Conservation (phyloP, 768 basidiomycete species). For the Hericium coralloides region DNA sequence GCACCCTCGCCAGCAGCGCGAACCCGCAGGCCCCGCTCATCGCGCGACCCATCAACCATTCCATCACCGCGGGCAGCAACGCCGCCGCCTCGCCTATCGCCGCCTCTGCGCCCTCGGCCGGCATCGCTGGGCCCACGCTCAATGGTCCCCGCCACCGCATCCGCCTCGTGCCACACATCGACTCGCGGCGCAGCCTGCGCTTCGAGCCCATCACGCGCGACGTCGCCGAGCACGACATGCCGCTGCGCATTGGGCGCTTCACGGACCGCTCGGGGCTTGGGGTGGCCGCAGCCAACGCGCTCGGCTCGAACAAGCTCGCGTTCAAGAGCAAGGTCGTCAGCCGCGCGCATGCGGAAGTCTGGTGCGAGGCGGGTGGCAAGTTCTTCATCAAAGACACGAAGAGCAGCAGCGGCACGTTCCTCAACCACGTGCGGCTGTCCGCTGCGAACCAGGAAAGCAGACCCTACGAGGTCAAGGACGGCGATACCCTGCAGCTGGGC, state of each 20-base stretch:
- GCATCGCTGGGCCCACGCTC: slow-evolving; percentile 12
- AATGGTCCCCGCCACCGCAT: slow-evolving; percentile 53
- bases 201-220: slow-evolving; percentile 92
- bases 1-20: slow-evolving; percentile 32
- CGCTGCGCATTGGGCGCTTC: slow-evolving; percentile 88
- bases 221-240: slow-evolving; percentile 55
- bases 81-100: slow-evolving; percentile 5
- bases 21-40: slow-evolving; percentile 18
- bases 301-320: slow-evolving; percentile 76
- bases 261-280: slow-evolving; percentile 75
- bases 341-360: slow-evolving; percentile 90
- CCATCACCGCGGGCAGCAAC: background rate
- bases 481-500: slow-evolving; percentile 89
- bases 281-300: slow-evolving; percentile 54
- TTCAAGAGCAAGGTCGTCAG: slow-evolving; percentile 96
- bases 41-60: slow-evolving; percentile 9
- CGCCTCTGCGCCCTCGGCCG: slow-evolving; percentile 16
- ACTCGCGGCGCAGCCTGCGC: slow-evolving; percentile 77
- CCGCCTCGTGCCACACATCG: slow-evolving; percentile 92
- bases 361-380: slow-evolving; percentile 57
- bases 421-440: slow-evolving; percentile 89
- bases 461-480: slow-evolving; percentile 77
- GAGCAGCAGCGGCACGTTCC: slow-evolving; percentile 84
- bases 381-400: slow-evolving; percentile 91
- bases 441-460: slow-evolving; percentile 75